phyloP scores from a whole-genome alignment of 2,329 filamentous ascomycete genomes.

The Teratosphaeria viscida region DNA sequence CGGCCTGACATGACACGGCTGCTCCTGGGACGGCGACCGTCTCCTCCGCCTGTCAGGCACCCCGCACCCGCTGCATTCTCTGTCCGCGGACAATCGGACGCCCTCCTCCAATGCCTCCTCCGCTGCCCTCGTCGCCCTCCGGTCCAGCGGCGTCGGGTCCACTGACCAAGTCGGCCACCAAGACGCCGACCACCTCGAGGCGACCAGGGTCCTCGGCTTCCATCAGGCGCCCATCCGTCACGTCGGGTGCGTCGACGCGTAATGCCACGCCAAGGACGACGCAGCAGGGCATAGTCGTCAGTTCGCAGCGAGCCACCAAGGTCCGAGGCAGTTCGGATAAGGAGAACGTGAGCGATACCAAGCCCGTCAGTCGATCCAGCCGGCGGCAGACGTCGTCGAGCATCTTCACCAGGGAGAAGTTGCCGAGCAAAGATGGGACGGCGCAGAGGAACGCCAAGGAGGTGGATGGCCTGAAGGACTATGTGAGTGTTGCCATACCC shows the following conservation, averaged over 20 bases:
- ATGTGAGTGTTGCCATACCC: constrained; percentile 43
- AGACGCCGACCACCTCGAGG: neutral
- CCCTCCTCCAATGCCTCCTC: neutral
- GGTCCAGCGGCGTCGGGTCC: neutral
- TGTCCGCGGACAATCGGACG: neutral
- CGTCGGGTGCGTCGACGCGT: neutral
- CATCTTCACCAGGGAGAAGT: constrained; percentile 15
- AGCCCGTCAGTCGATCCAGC: neutral
- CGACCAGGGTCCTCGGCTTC: neutral
- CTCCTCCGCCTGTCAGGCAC: neutral
- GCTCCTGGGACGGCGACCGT: neutral
- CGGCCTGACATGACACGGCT: neutral
- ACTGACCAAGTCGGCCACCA: neutral
- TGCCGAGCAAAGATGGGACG: constrained; percentile 41
- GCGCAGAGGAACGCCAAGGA: constrained; percentile 61
- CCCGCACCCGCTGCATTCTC: neutral
- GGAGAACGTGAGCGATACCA: constrained; percentile 11
- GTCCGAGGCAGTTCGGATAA: constrained; percentile 17
- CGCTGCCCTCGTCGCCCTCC: neutral
- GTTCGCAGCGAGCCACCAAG: constrained; percentile 10
- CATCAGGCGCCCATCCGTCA: neutral
- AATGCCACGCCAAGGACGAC: neutral
- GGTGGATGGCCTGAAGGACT: constrained; percentile 64
- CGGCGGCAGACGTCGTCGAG: constrained; percentile 9
- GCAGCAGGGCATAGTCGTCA: constrained; percentile 1